These are phyloP conservation scores for Oryza rufipogon DNA, from an alignment of 176 grass and related monocot genomes.

Conservation along the genomic window DNA sequence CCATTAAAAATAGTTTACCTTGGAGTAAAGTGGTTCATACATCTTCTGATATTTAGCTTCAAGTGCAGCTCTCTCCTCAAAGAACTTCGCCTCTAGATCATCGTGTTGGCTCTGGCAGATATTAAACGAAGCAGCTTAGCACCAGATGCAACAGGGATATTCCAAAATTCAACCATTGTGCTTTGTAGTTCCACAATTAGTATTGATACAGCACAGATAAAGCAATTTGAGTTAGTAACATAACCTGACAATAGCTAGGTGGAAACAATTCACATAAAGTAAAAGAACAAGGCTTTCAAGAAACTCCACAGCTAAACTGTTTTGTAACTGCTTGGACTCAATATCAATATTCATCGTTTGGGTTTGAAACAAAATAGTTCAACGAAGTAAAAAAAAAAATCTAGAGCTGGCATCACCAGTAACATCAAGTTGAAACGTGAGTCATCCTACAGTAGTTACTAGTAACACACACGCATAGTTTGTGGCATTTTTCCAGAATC, in stretches of 20 bases:
- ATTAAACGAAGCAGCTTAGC: constrained; percentile 11
- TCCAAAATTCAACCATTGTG: not conserved
- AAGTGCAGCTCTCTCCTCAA: constrained; percentile 84
- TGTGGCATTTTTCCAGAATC: not conserved
- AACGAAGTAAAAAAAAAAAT: not conserved
- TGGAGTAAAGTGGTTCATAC: constrained; percentile 84
- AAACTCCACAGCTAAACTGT: not conserved
- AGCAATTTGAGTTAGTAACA: not conserved
- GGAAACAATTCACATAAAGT: not conserved
- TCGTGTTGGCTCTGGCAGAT: constrained; percentile 68
- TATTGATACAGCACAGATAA: not conserved
- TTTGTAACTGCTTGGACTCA: not conserved
- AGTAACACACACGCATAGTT: not conserved
- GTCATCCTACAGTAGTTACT: not conserved
- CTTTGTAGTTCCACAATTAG: not conserved
- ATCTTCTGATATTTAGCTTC: constrained; percentile 97
- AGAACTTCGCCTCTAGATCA: constrained; percentile 77
- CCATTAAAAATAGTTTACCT: constrained; percentile 46
- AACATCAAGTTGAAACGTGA: not conserved
- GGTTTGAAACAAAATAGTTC: not conserved
- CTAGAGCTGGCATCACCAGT: not conserved
- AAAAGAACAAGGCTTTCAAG: not conserved
- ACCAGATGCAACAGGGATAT: not conserved
- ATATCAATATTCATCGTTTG: not conserved
- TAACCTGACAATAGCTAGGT: not conserved